Evolutionary conservation across 2,329 filamentous ascomycete genomes (phyloP), one percentile per base, ranked within the genome.

Genomic region (Botrytis aclada): DNA sequence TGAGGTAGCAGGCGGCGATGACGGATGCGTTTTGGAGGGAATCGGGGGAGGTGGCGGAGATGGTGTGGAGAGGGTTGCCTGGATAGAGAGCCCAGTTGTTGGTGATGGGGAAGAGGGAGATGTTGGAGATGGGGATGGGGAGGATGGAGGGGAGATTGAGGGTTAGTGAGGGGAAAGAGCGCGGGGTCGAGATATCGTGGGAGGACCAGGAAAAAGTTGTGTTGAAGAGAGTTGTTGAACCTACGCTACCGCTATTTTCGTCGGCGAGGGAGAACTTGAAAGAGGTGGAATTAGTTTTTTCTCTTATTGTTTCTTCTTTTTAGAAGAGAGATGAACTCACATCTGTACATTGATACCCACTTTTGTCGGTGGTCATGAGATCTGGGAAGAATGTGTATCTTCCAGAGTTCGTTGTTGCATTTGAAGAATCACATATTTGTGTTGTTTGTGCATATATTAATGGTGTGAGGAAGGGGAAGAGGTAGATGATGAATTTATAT

Each of bases 351-450:
- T 72, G 70, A 67, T 34, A 34, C 7, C 51, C 51, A 22, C 41
- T 51, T 18, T 47, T 47, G 29, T 72, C 62, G 2, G 51, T 60
- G 20, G 62, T 39, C 51, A 47, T 22, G 0, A 72, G 32, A 29
- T 67, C 39, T 4, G 62, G 54, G 34, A 58, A 58, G 47, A 66
- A 72, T 37, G 70, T 72, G 7, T 67, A 72, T 67, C 61, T 43
- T 67, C 70, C 70, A 12, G 62, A 67, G 18, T 45, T 47, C 5
- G 70, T 60, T 20, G 62, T 67, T n/a, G 47, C 47, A 20, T 45
- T 67, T 32, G 29, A 20, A 2, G 37, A n/a, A 29, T 67, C 47
- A 54, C 70, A 60, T 43, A 72, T 67, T 39, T 60, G 34, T 12
- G 45, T 34, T 34, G 20, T 56, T 65, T 54, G 20, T 67, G 51